These are phyloP conservation scores for Myriosclerotinia duriaeana DNA, from an alignment of 2,329 filamentous ascomycete species.

Conservation along the genomic window DNA sequence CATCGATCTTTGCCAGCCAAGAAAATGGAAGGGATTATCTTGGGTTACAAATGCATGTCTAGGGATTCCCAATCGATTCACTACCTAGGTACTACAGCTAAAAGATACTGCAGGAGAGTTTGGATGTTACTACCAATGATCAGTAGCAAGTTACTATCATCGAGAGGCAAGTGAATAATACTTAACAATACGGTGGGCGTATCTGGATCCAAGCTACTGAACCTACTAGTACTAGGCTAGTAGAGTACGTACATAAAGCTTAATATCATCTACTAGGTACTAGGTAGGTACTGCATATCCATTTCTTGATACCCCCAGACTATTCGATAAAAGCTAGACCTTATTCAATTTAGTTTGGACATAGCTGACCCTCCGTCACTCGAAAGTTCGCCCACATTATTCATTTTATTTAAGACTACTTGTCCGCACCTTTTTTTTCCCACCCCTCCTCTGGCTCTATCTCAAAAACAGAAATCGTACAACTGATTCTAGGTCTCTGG, in stretches of 20 bases:
- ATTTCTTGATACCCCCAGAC: not conserved
- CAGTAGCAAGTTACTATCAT: no score
- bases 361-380: not conserved
- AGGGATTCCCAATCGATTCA: not conserved
- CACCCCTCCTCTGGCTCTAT: no score
- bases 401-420: constrained; percentile 2
- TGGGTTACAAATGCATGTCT: not conserved
- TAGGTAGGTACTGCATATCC: not conserved
- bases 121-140: no score
- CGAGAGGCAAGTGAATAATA: not conserved
- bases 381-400: not conserved
- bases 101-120: not conserved
- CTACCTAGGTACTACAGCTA: not conserved
- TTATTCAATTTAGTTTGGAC: not conserved
- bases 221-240: no score
- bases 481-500: not conserved
- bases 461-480: not conserved
- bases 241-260: constrained; percentile 11
- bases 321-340: not conserved
- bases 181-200: not conserved
- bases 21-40: not conserved
- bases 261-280: not conserved
- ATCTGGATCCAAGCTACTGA: not conserved
- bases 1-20: not conserved
- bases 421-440: no score